These are phyloP conservation scores for Phytophthora pistaciae DNA, from an alignment of 352 stramenopile genomes.

Conservation along the genomic window DNA sequence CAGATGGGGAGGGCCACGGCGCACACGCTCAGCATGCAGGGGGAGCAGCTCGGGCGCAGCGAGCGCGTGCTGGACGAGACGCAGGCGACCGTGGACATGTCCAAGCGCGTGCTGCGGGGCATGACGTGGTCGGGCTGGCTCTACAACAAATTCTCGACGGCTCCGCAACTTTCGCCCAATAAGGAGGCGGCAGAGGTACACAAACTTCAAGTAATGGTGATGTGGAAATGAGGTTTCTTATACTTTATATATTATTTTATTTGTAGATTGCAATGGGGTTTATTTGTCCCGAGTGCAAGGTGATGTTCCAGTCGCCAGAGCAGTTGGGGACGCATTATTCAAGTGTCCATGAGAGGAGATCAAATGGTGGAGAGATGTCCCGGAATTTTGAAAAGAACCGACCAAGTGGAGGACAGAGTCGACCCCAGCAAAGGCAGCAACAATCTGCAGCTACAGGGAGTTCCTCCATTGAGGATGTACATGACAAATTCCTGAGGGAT, in stretches of 20 bases:
- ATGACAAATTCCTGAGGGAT: slow-evolving; percentile 59
- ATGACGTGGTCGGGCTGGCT: slow-evolving; percentile 89
- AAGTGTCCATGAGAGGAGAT: slow-evolving; percentile 46
- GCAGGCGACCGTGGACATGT: slow-evolving; percentile 63
- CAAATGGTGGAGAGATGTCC: neutral
- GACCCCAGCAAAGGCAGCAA: slow-evolving; percentile 3
- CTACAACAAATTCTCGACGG: slow-evolving; percentile 70
- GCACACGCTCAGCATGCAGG: slow-evolving; percentile 74
- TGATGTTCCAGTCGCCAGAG: slow-evolving; percentile 65
- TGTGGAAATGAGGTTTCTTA: neutral
- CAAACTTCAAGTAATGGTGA: neutral
- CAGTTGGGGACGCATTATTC: slow-evolving; percentile 70
- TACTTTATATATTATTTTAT: neutral
- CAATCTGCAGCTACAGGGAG: slow-evolving; percentile 2
- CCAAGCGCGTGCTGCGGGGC: slow-evolving; percentile 65
- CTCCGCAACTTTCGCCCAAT: slow-evolving; percentile 30
- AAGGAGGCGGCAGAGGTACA: slow-evolving; percentile 12
- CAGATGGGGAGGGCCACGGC: slow-evolving; percentile 58
- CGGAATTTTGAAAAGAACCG: neutral
- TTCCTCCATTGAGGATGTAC: slow-evolving; percentile 29
- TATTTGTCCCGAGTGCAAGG: slow-evolving; percentile 85
- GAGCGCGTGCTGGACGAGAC: slow-evolving; percentile 68
- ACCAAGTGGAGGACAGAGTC: neutral
- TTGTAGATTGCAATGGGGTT: slow-evolving; percentile 84
- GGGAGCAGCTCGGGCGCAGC: slow-evolving; percentile 67